These are phyloP conservation scores for Tulasnella sp. DNA, from an alignment of 768 basidiomycete genomes.

Conservation along the genomic window DNA sequence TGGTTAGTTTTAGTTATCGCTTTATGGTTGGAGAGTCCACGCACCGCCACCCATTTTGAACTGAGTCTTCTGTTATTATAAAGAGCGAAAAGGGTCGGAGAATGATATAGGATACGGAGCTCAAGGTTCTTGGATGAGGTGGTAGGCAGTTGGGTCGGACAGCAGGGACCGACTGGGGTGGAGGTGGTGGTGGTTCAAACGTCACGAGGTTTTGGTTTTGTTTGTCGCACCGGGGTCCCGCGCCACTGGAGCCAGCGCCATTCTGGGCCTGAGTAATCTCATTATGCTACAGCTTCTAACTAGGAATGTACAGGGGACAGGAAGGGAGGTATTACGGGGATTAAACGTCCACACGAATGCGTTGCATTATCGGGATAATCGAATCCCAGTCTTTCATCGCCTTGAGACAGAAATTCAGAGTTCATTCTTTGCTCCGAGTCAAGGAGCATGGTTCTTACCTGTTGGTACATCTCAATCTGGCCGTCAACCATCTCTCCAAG, in stretches of 20 bases:
- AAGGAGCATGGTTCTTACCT: neutral
- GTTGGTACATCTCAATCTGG: conserved; percentile 59
- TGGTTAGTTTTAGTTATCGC: neutral
- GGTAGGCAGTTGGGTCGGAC: neutral
- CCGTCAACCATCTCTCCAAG: conserved; percentile 82
- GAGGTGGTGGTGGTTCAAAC: neutral
- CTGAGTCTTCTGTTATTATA: neutral
- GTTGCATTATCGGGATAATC: conserved; percentile 87
- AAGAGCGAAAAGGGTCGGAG: neutral
- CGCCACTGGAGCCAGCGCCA: no score
- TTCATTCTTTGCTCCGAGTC: neutral
- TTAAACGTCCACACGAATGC: conserved; percentile 86
- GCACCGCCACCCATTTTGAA: conserved; percentile 87
- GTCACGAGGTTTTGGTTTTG: neutral
- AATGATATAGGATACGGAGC: neutral
- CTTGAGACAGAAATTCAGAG: conserved; percentile 32
- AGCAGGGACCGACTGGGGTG: neutral
- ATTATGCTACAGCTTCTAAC: neutral
- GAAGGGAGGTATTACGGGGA: neutral
- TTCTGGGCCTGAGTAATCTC: neutral
- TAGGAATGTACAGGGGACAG: neutral
- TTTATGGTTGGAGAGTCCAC: neutral
- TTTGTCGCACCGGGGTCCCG: neutral
- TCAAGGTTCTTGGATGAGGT: neutral
- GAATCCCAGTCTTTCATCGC: conserved; percentile 97